phyloP scores from a whole-genome alignment of 331 rosid genomes.

The Quercus lobata region DNA sequence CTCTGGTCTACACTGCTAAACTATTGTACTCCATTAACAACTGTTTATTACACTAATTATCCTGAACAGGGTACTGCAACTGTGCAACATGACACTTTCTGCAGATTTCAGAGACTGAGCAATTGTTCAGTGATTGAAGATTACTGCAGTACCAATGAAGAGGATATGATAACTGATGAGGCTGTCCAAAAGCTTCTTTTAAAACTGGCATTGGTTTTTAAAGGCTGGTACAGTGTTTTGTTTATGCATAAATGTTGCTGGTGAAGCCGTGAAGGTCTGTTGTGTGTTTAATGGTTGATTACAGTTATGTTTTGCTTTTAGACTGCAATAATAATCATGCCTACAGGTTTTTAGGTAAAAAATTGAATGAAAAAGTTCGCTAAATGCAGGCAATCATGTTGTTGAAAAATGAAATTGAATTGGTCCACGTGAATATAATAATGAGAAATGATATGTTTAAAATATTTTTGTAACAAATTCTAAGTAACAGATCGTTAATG shows the following conservation, averaged over 20 bases:
- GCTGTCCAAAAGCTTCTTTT: neutral
- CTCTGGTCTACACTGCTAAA: no score
- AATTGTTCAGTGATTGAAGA: no score
- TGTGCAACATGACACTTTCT: no score
- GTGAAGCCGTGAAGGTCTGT: neutral
- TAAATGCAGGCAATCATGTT: neutral
- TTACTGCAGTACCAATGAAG: neutral
- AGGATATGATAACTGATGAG: neutral
- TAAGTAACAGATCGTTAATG: fast-evolving
- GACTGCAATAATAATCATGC: neutral
- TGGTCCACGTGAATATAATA: neutral
- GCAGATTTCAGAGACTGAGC: no score
- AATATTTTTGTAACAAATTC: no score
- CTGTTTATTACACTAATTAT: no score
- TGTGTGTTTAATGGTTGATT: neutral
- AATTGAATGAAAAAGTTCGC: neutral
- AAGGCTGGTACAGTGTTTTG: neutral
- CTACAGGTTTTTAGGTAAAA: neutral
- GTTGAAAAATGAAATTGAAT: neutral
- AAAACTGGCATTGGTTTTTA: neutral
- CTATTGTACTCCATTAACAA: no score
- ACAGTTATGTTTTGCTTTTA: neutral
- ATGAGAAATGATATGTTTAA: fast-evolving
- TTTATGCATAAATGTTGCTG: neutral
- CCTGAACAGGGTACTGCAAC: no score